Evolutionary conservation across 2,329 filamentous ascomycete genomes (phyloP), one percentile per base, ranked within the genome.

Genomic region (Salinomyces thailandicus): DNA sequence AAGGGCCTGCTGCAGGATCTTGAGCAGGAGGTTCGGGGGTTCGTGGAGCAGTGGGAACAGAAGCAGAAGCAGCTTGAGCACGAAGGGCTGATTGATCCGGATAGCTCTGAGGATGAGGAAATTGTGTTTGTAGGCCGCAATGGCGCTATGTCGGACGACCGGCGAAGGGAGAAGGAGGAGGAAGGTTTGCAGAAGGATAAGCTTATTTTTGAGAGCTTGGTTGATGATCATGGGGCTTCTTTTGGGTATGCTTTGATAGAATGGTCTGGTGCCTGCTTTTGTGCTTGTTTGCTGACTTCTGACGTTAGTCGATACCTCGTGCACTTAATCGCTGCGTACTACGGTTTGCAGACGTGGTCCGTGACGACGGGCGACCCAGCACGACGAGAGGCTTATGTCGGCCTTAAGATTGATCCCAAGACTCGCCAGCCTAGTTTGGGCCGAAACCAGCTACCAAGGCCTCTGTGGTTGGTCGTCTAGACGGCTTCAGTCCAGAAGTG

Each of bases 241-340:
- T 95, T 94, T 65, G 86, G 84, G 79, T 89, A 63, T 53, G 14
- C 18, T 13, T 17, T 20, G 31, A 2, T n/a, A n/a, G 9, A 26
- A 9, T 8, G 2, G 2, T 2, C 2, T 2, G 9, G 4, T 26
- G 22, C 22, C n/a, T 8, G n/a, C 22, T 26, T 26, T 26, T 2
- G 2, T 2, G n/a, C 22, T 26, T n/a, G n/a, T n/a, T n/a, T n/a
- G n/a, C n/a, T n/a, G n/a, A n/a, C n/a, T n/a, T n/a, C n/a, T n/a
- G n/a, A n/a, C n/a, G n/a, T n/a, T 43, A 89, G 83, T 48, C 82
- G 89, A 45, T 96, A 87, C 83, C 74, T 96, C 36, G 85, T 93
- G 1, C 87, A 96, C 61, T 82, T 84, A 39, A 87, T 96, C 45
- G 89, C 85, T 7, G 76, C 81, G 27, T 96, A 96, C 60, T 96